Evolutionary conservation across 352 stramenopile genomes (phyloP).

Genomic region (Pythium biforme): DNA sequence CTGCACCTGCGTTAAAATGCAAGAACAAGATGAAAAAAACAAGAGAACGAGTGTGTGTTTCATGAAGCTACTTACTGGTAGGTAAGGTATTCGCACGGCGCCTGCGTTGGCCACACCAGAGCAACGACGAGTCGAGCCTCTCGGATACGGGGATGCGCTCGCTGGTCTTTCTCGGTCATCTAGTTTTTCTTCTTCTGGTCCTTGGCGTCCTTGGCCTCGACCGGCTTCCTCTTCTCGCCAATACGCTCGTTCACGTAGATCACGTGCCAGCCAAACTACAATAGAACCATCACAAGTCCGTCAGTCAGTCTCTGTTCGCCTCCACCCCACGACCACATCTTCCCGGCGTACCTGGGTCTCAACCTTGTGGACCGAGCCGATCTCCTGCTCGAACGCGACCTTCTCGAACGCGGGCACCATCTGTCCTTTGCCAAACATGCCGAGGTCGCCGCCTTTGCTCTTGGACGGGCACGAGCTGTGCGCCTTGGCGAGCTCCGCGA

Average conservation of each 20-base stretch:
- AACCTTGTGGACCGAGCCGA: constrained; percentile 80
- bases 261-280: constrained; percentile 76
- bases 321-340: neutral
- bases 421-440: constrained; percentile 66
- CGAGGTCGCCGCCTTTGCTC: constrained; percentile 64
- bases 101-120: too few relatives aligned
- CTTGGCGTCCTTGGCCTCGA: constrained; percentile 7
- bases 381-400: constrained; percentile 65
- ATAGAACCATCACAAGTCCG: constrained; percentile 1
- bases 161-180: neutral
- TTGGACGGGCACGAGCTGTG: constrained; percentile 74
- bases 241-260: constrained; percentile 68
- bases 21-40: neutral
- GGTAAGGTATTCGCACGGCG: too few relatives aligned
- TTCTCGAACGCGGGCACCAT: constrained; percentile 79
- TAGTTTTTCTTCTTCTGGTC: constrained; percentile 30
- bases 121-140: too few relatives aligned
- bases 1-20: neutral
- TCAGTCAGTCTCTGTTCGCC: neutral
- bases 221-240: constrained; percentile 44
- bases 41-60: neutral
- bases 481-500: constrained; percentile 65
- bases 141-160: too few relatives aligned
- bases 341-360: constrained; percentile 51
- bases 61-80: too few relatives aligned